These are phyloP conservation scores for Botryotinia convoluta DNA, from an alignment of 2,329 filamentous ascomycete species.

Conservation along the genomic window DNA sequence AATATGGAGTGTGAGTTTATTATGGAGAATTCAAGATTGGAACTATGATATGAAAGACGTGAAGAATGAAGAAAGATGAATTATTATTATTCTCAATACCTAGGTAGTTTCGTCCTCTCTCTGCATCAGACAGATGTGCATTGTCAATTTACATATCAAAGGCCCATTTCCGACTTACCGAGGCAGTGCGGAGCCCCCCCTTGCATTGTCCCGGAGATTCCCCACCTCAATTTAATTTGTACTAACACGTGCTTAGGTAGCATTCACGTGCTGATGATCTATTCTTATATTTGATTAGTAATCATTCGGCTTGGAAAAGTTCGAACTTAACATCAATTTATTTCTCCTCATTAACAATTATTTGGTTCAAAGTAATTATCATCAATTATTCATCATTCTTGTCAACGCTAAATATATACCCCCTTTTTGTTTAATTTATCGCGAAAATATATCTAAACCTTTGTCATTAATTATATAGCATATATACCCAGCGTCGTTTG, in stretches of 20 bases:
- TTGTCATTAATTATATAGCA: not conserved
- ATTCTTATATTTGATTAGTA: not conserved
- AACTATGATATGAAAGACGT: constrained; percentile 1
- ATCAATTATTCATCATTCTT: constrained; percentile 28
- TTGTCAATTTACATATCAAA: constrained; percentile 5
- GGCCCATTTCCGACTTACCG: constrained; percentile 18
- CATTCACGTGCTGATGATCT: not conserved
- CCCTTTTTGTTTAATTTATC: not conserved
- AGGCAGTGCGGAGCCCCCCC: constrained; percentile 14
- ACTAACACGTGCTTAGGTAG: not conserved
- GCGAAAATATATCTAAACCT: not conserved
- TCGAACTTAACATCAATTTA: not conserved
- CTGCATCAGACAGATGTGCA: constrained; percentile 18
- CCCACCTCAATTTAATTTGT: no score
- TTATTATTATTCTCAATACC: not conserved
- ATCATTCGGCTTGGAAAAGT: not conserved
- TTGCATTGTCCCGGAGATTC: constrained; percentile 1
- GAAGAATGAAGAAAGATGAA: constrained; percentile 18
- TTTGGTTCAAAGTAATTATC: constrained; percentile 17
- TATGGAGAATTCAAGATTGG: not conserved
- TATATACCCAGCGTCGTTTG: not conserved
- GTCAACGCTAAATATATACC: constrained; percentile 4
- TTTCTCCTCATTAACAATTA: not conserved
- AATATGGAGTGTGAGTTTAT: constrained; percentile 5
- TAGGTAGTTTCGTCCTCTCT: not conserved